These are phyloP conservation scores for Gossypium trilobum DNA, from an alignment of 441 rosid genomes.

Conservation along the genomic window DNA sequence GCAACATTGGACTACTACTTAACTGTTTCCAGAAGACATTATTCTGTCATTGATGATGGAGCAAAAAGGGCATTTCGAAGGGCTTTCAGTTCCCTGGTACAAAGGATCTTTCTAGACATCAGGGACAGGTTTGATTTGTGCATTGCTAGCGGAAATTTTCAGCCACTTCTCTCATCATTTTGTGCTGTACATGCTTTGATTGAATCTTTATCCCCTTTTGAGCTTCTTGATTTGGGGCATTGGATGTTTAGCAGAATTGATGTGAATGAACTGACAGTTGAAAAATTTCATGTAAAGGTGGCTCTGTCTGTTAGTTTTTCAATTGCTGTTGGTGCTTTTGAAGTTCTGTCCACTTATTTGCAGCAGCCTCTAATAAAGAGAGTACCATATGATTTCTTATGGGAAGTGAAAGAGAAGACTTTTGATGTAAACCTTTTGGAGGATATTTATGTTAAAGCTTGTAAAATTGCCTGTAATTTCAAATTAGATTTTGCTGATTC, in stretches of 20 bases:
- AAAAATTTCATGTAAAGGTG: slow-evolving; percentile 24
- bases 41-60: slow-evolving; percentile 24
- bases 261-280: slow-evolving; percentile 22
- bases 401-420: slow-evolving; percentile 43
- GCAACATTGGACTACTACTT: slow-evolving; percentile 41
- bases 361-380: slow-evolving; percentile 40
- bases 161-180: slow-evolving; percentile 46
- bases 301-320: slow-evolving; percentile 48
- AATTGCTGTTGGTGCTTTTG: slow-evolving; percentile 63
- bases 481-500: slow-evolving; percentile 43
- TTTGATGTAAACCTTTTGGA: slow-evolving; percentile 45
- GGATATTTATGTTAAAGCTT: slow-evolving; percentile 46
- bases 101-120: slow-evolving; percentile 35
- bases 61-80: slow-evolving; percentile 29
- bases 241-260: slow-evolving; percentile 49
- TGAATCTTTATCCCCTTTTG: slow-evolving; percentile 54
- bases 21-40: slow-evolving; percentile 28
- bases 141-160: slow-evolving; percentile 33
- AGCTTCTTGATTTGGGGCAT: slow-evolving; percentile 49
- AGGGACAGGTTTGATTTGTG: slow-evolving; percentile 42
- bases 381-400: slow-evolving; percentile 33
- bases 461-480: slow-evolving; percentile 45
- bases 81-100: slow-evolving; percentile 37
- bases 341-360: slow-evolving; percentile 42
- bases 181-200: slow-evolving; percentile 46